Conservation (phyloP, 495 filamentous ascomycete species). For the Talaromyces stipitatus region DNA sequence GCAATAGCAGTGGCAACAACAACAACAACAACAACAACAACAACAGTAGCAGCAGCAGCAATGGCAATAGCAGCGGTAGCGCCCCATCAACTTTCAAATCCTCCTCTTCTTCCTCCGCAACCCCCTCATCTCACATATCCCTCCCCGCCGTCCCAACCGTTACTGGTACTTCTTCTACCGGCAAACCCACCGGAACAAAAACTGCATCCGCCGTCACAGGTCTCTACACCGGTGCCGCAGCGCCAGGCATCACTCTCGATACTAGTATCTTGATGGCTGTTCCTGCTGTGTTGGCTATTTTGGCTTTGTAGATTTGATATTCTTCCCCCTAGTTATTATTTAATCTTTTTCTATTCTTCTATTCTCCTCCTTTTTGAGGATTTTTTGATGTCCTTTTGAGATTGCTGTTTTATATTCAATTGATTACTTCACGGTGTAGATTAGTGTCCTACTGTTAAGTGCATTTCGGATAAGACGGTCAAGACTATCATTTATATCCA, state of each 20-base stretch:
- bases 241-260: background rate
- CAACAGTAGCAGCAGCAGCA: background rate
- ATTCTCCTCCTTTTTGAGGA: no score
- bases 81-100: background rate
- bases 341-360: no score
- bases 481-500: no score
- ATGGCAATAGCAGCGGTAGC: background rate
- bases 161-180: background rate
- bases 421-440: no score
- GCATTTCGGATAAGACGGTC: no score
- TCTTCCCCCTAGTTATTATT: no score
- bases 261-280: background rate
- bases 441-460: no score
- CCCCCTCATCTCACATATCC: background rate
- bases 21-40: background rate
- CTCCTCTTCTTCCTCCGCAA: background rate
- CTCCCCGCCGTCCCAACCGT: background rate
- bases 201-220: background rate
- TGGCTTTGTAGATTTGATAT: constrained; percentile 3
- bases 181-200: background rate
- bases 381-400: no score
- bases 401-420: no score
- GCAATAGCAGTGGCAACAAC: background rate
- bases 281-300: background rate
- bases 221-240: background rate